Base-by-base conservation (phyloP, 169 alveolate genomes). In the Eimeria tenella region DNA sequence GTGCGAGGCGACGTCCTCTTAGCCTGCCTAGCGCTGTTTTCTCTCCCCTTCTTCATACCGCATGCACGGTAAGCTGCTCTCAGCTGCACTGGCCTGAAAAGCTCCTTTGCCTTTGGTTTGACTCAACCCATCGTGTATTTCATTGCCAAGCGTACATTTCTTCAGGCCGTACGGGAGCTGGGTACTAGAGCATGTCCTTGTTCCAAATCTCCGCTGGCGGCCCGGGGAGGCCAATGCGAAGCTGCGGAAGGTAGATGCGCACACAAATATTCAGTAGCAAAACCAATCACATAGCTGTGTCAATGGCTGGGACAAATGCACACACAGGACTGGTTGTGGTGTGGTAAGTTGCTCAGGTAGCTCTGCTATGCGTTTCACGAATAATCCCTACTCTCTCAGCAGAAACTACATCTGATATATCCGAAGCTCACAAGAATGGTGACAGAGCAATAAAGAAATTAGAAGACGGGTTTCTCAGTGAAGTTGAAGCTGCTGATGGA, bases 181-280 rank as follows among this genome's bases (percentile, higher is more conserved):
- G 74, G 60, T 83, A 53, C 86, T 93, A 23, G 71, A 58, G 21
- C 74, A 55, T 81, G 5, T 83, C 84, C 58, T 93, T 7, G 77
- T 21, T 3, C 95, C 95, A 15, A 93, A 82, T 74, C 87, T 81
- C 53, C 88, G 75, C 21, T 93, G 95, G 95, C 79, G 95, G 25
- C 95, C 95, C 42, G 95, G 95, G 42, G 93, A 93, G 68, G 95
- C 95, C 5, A 81, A 93, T 50, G 95, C 95, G 60, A 93, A 93
- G 79, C 11, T 93, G 62, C 73, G 95, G 31, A 93, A 93, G 91
- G 95, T 91, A 65, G 62, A 90, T 82, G 7, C 17, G 31, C 77
- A 31, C 19, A 63, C 31, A n/a, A 19, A 55, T 15, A 50, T 7
- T 19, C 56, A 81, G 13, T 11, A 0, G 58, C 74, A 55, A 31